Base-by-base conservation (phyloP, 2,329 filamentous ascomycete species). In the Cadophora malorum region DNA sequence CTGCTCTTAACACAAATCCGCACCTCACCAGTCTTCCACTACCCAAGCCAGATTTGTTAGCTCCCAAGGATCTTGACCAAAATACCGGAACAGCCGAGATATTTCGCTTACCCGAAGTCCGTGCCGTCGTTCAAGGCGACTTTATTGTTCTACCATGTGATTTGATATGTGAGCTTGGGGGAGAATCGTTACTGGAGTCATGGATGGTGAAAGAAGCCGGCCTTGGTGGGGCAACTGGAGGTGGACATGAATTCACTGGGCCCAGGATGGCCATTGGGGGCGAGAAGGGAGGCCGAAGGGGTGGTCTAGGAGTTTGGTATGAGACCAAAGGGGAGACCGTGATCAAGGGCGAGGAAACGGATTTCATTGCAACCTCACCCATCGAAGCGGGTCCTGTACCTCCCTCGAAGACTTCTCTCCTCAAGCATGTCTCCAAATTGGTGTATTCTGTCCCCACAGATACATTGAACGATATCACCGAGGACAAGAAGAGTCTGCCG, bases 71-170 rank as follows among this genome's bases (percentile, higher is more conserved):
- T 52, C 84, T 97, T 41, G 90, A 92, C 61, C 89, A 94, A 76
- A 96, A 92, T 68, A 97, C 91, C 0, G 94, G 94, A 63, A 98
- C 96, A 7, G 94, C 93, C 8, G 91, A 97, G 75, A 89, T 98
- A 23, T 86, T 99, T 63, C 88, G 94, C 10, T 84, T 97, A 9
- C 91, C 92, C 0, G 92, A 97, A 78, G 88, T 98, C 55, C 90
- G 91, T 76, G 83, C 85, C n/a, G 85, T 89, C 8, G 88, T 99
- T 74, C 93, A 88, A 64, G 88, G 89, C 14, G 93, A 99, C 80
- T 98, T 99, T 76, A 82, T 97, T 31, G 88, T 98, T 3, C 83
- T 99, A 4, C 95, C 96, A 0, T 99, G 96, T 79, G 96, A 99
- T 78, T 83, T 99, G 7, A 89, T 99, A 49, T 97, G 94, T 78